phyloP scores from a whole-genome alignment of 139 green algal species.

The Coccomyxa sp. region DNA sequence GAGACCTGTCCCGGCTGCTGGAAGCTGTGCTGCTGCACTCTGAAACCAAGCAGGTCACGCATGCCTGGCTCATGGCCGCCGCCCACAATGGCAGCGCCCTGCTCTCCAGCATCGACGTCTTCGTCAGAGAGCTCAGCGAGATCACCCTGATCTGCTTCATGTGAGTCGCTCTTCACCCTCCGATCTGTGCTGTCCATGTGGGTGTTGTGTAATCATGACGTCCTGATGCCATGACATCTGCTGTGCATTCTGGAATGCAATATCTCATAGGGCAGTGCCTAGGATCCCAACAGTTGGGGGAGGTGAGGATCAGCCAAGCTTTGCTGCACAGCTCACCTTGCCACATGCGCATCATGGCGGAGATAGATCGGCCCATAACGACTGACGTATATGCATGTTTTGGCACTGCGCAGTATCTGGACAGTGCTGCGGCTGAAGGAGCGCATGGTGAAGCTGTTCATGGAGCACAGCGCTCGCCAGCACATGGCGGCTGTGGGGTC shows the following conservation, averaged over 20 bases:
- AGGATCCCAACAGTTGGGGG: too few relatives aligned
- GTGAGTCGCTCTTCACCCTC: background rate
- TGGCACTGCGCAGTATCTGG: constrained; percentile 28
- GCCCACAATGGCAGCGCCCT: background rate
- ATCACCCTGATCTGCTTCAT: background rate
- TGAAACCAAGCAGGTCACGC: background rate
- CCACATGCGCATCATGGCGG: too few relatives aligned
- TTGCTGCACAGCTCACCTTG: too few relatives aligned
- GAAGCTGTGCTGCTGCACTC: constrained; percentile 13
- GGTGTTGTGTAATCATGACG: background rate
- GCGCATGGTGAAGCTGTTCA: constrained; percentile 17
- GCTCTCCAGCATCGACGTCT: background rate
- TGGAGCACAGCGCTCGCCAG: constrained; percentile 11
- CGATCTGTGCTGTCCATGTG: background rate
- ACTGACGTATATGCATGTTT: too few relatives aligned
- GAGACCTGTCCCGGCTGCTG: background rate
- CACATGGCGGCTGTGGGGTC: background rate
- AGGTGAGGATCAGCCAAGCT: too few relatives aligned
- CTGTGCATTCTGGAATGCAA: background rate
- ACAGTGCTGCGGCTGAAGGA: constrained; percentile 27
- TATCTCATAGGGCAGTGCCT: background rate
- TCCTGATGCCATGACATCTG: background rate
- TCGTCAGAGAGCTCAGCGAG: background rate
- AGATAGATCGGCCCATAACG: too few relatives aligned
- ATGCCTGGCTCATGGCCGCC: background rate